Evolutionary conservation across 805 yeast genomes (phyloP).

Genomic region (Wickerhamomyces rabaulensis): DNA sequence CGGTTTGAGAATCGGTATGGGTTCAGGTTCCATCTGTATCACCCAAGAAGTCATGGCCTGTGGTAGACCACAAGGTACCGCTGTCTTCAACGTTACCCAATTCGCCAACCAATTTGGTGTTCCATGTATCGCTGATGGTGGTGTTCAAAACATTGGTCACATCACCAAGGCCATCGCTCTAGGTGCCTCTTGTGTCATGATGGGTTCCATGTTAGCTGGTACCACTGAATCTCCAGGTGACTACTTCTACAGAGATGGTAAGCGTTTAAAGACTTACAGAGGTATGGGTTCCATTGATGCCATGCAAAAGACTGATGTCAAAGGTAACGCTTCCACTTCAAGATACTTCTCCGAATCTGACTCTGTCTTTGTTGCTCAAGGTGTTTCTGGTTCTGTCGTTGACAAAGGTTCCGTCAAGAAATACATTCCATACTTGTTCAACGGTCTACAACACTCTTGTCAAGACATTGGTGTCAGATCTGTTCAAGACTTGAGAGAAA

Average conservation of each 20-base stretch:
- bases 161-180: conserved; percentile 93
- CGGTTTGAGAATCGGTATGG: conserved; percentile 99
- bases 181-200: conserved; percentile 97
- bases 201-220: conserved; percentile 99
- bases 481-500: conserved; percentile 53
- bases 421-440: conserved; percentile 88
- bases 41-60: conserved; percentile 99
- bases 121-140: conserved; percentile 99
- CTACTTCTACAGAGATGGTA: conserved; percentile 96
- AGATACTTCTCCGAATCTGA: conserved; percentile 97
- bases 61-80: conserved; percentile 99
- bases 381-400: conserved; percentile 94
- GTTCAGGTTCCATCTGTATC: conserved; percentile 98
- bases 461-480: conserved; percentile 93
- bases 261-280: conserved; percentile 94
- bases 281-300: conserved; percentile 99
- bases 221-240: conserved; percentile 98
- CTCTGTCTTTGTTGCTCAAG: conserved; percentile 95
- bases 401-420: conserved; percentile 95
- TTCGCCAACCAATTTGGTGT: conserved; percentile 95
- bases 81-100: conserved; percentile 90
- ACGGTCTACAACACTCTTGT: conserved; percentile 96
- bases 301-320: conserved; percentile 83
- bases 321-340: conserved; percentile 96
- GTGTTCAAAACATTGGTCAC: conserved; percentile 98